Percentiles rank a stretch among this genome's conserved stretches.
phyloP scores from a whole-genome alignment of 257 asterid genomes.

The Ehretia macrophylla region DNA sequence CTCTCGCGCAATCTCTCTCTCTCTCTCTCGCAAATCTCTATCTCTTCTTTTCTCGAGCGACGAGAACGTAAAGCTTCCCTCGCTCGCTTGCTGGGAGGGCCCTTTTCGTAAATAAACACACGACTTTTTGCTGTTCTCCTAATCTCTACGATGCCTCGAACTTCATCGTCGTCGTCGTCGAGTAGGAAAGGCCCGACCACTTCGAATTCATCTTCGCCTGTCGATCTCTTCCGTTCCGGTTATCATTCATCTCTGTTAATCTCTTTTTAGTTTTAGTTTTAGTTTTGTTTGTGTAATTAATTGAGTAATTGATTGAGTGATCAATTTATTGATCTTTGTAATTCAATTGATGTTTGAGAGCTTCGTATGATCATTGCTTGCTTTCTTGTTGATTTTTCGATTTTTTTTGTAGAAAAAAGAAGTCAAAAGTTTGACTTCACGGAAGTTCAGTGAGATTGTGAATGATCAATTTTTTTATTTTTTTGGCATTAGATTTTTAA shows the following conservation, averaged over 20 bases:
- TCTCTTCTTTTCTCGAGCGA: too few relatives aligned
- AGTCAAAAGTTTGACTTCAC: not conserved
- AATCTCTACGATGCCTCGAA: slow-evolving; percentile 61
- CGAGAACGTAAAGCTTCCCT: not conserved
- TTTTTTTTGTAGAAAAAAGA: too few relatives aligned
- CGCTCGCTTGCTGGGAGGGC: not conserved
- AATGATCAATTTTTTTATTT: too few relatives aligned
- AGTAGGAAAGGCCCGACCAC: slow-evolving; percentile 37
- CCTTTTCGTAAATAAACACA: too few relatives aligned
- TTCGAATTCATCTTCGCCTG: slow-evolving; percentile 58
- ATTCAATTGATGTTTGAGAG: not conserved
- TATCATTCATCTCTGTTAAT: slow-evolving; percentile 2
- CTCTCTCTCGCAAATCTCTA: too few relatives aligned
- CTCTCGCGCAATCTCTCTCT: too few relatives aligned
- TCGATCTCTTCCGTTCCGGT: slow-evolving; percentile 84
- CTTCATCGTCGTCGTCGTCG: slow-evolving; percentile 37
- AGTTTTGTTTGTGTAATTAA: not conserved
- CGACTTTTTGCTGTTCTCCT: too few relatives aligned
- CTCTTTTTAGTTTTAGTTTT: not conserved
- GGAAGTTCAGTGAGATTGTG: not conserved
- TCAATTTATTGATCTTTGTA: not conserved
- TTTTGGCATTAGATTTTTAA: too few relatives aligned
- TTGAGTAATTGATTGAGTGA: not conserved
- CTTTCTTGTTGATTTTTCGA: not conserved
- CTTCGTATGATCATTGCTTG: too few relatives aligned